A percentile compares a stretch with the other conserved stretches of the same genome.
Evolutionary conservation across 768 basidiomycete species (phyloP).

Genomic region (Termitomyces sp.): DNA sequence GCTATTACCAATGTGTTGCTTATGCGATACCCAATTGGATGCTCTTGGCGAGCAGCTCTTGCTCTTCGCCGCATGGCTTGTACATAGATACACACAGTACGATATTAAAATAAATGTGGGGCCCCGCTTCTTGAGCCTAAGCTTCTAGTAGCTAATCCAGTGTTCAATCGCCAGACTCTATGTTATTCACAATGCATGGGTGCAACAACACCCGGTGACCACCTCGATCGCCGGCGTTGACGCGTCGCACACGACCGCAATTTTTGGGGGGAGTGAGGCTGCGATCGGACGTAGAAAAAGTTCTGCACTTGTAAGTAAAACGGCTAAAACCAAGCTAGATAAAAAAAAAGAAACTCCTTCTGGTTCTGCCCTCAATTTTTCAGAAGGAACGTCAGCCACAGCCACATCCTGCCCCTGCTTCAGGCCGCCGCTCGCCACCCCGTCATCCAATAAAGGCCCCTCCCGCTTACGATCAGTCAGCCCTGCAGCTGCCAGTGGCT

Average conservation of each 20-base stretch:
- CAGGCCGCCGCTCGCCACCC: not conserved
- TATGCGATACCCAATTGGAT: not conserved
- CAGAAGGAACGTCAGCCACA: not conserved
- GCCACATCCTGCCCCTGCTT: not conserved
- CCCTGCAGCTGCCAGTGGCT: too few species aligned
- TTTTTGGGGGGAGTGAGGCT: not conserved
- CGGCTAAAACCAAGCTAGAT: not conserved
- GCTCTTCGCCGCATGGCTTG: too few species aligned
- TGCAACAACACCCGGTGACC: not conserved
- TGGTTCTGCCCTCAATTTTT: not conserved
- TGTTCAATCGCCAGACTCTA: too few species aligned
- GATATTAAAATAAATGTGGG: not conserved
- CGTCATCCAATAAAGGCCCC: not conserved
- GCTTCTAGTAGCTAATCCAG: too few species aligned
- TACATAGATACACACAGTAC: too few species aligned
- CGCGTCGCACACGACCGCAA: not conserved
- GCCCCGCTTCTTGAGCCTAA: not conserved
- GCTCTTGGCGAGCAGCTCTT: not conserved
- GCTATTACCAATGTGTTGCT: not conserved
- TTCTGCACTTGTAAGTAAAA: not conserved
- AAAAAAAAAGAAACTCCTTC: not conserved
- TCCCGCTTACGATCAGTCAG: not conserved
- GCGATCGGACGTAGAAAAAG: not conserved
- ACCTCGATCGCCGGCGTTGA: slow-evolving; percentile 1
- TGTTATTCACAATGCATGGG: not conserved